Conservation (phyloP, 306 rosid species). For the Sindora glabra region DNA sequence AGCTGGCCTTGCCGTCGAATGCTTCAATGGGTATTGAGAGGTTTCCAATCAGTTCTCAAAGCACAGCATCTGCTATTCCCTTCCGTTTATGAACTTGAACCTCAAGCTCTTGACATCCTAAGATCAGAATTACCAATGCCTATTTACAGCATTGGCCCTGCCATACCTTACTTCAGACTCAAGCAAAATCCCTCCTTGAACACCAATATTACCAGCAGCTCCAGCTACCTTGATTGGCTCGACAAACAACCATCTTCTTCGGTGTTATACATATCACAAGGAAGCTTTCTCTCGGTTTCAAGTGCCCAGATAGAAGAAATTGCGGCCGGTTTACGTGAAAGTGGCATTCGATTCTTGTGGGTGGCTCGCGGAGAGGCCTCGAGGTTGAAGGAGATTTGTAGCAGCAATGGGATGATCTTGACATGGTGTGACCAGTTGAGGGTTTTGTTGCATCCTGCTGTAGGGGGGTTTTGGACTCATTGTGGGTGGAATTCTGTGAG, state of each 20-base stretch:
- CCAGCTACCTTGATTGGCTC: constrained; percentile 33
- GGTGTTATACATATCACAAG: constrained; percentile 44
- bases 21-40: neutral
- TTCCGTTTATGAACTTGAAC: constrained; percentile 37
- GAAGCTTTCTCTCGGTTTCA: constrained; percentile 43
- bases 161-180: constrained; percentile 21
- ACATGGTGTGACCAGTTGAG: constrained; percentile 29
- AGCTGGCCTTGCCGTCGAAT: neutral
- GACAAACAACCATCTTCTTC: constrained; percentile 33
- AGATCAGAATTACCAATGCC: constrained; percentile 22
- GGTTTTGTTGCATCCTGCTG: constrained; percentile 18
- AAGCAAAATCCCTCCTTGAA: neutral
- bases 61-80: constrained; percentile 31
- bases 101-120: constrained; percentile 21
- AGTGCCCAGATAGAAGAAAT: constrained; percentile 45
- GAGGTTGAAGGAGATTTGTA: constrained; percentile 24
- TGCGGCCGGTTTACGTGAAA: constrained; percentile 14
- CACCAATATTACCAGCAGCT: neutral
- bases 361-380: constrained; percentile 20
- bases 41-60: constrained; percentile 20
- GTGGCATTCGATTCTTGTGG: constrained; percentile 44
- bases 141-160: constrained; percentile 41
- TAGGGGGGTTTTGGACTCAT: constrained; percentile 25
- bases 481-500: constrained; percentile 27
- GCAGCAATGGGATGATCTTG: constrained; percentile 12